phyloP scores from a whole-genome alignment of 108 stramenopile species.

The Discostella stelligeroides region DNA sequence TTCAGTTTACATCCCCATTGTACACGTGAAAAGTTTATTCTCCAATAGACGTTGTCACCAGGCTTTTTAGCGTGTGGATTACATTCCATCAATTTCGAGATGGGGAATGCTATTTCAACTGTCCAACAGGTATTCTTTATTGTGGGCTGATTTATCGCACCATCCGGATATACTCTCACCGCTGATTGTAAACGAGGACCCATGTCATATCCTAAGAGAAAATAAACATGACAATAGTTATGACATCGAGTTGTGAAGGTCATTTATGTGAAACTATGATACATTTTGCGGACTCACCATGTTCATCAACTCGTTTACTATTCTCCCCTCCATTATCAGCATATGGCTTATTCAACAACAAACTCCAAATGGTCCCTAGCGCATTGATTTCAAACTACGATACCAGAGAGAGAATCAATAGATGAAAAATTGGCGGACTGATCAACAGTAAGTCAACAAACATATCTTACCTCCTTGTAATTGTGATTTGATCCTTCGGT shows the following conservation, averaged over 20 bases:
- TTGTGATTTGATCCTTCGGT: conserved; percentile 65
- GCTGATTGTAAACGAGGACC: conserved; percentile 56
- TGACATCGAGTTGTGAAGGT: no score
- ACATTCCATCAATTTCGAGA: conserved; percentile 42
- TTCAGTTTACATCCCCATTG: conserved; percentile 44
- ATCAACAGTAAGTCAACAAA: no score
- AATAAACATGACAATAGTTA: no score
- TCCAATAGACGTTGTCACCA: conserved; percentile 38
- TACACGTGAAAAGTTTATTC: conserved; percentile 52
- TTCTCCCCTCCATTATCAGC: conserved; percentile 78
- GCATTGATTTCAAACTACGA: conserved; percentile 82
- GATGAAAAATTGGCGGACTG: no score
- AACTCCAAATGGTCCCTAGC: conserved; percentile 83
- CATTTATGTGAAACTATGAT: no score
- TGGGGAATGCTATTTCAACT: conserved; percentile 42
- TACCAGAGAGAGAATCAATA: background rate
- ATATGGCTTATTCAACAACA: conserved; percentile 87
- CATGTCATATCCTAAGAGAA: conserved; percentile 64
- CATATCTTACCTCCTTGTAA: conserved; percentile 78
- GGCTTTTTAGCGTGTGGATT: conserved; percentile 25
- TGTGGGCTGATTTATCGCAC: conserved; percentile 38
- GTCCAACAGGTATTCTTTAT: conserved; percentile 48
- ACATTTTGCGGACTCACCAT: conserved; percentile 49
- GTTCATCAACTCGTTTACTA: conserved; percentile 70
- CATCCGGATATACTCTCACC: conserved; percentile 25